These are phyloP conservation scores for Mimosa bimucronata DNA, from an alignment of 306 rosid genomes.

Conservation along the genomic window DNA sequence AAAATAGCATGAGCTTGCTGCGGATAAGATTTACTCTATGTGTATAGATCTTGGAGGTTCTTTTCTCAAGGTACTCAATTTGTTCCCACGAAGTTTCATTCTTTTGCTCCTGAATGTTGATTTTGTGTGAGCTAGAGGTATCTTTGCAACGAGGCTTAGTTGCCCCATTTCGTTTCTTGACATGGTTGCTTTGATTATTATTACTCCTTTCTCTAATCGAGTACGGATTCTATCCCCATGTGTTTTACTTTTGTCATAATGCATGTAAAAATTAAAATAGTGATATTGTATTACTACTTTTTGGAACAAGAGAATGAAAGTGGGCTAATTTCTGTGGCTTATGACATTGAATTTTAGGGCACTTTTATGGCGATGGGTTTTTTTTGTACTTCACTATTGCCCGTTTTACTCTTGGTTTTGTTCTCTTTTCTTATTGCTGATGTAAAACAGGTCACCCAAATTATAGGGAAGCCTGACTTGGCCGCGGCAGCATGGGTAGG, in stretches of 20 bases:
- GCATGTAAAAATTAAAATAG: background rate
- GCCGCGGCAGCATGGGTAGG: slow-evolving; percentile 98
- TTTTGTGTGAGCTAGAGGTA: background rate
- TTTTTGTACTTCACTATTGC: background rate
- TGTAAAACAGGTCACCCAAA: slow-evolving; percentile 77
- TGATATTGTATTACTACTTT: background rate
- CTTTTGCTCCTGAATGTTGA: slow-evolving; percentile 20
- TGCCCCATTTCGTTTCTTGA: background rate
- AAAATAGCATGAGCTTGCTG: slow-evolving; percentile 82
- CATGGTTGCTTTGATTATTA: background rate
- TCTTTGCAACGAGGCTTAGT: slow-evolving; percentile 1
- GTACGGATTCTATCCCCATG: background rate
- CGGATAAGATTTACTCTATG: slow-evolving; percentile 83
- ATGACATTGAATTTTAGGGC: background rate
- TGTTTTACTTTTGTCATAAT: background rate
- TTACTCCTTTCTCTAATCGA: background rate
- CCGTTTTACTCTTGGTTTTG: slow-evolving; percentile 16
- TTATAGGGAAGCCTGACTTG: slow-evolving; percentile 98
- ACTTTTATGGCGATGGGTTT: background rate
- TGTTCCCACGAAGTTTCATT: background rate
- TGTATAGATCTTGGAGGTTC: slow-evolving; percentile 91
- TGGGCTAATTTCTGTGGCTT: slow-evolving; percentile 12
- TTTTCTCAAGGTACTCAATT: slow-evolving; percentile 77
- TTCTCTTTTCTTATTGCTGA: slow-evolving; percentile 6
- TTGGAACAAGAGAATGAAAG: slow-evolving; percentile 10